Evolutionary conservation across 768 basidiomycete genomes (phyloP), one percentile per base, ranked within the genome.

Genomic region (Russula brevipes): DNA sequence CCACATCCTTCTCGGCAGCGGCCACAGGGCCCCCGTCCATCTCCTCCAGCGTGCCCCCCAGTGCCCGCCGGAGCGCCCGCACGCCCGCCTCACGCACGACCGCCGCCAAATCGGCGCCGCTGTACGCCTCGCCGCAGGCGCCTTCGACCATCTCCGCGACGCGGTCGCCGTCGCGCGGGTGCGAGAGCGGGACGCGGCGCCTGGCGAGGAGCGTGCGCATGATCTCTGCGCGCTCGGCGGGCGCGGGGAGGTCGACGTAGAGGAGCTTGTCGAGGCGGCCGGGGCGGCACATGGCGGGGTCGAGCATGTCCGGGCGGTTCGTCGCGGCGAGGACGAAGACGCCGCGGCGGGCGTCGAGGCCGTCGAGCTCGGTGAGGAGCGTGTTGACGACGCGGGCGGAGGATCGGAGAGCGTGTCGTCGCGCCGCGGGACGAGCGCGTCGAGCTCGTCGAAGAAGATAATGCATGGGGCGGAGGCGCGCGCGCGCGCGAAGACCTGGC

Each of bases 281-380:
- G 0, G 95, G 95, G n/a, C 94, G 89, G 57, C 93, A 91, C 94
- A 96, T 95, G 7, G 95, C 94, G 0, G 94, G 95, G 71, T 98
- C 94, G 63, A 97, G 94, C 87, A 96, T 96, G 76, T 98, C 94
- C 1, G 94, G 94, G 12, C 94, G 81, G 74, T 96, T 98, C 36
- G 94, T 97, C 8, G 95, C 95, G 0, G 89, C 94, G 62, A 97
- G 92, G 47, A 98, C 94, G 70, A 94, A 95, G 62, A 97, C 92
- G 45, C 83, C 82, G 74, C 90, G 92, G 39, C 93, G 85, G 2
- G 85, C 79, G 64, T 94, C 91, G 31, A 98, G 86, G 0, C 94
- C 94, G 67, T 97, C 94, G 24, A 98, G 85, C 72, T 97, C 94
- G 7, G 94, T 95, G 5, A 97, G 81, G 6, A 98, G 84, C 0